A percentile compares a stretch with the other conserved stretches of the same genome.
Conservation (phyloP, 2,329 filamentous ascomycete species). For the Aspergillus spinulosporus region DNA sequence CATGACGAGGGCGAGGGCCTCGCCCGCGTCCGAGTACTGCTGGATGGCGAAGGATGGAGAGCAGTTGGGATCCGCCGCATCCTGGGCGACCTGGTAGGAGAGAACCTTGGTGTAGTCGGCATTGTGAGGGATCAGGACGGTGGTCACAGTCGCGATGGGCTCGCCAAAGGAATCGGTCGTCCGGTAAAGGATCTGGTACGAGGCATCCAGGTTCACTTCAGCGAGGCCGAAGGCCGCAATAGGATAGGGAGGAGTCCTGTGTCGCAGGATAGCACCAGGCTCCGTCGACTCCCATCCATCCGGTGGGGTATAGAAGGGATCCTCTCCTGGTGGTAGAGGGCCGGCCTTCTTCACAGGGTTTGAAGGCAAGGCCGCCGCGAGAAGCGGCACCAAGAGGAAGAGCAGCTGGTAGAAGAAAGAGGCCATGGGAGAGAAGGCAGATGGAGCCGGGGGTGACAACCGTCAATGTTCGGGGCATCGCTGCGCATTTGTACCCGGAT, state of each 20-base stretch:
- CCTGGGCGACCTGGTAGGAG: conserved; percentile 45
- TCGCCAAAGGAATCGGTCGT: conserved; percentile 40
- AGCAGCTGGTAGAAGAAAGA: conserved; percentile 8
- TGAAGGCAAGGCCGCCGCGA: conserved; percentile 10
- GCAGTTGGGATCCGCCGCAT: conserved; percentile 29
- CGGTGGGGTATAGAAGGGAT: conserved; percentile 33
- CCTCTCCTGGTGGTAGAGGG: conserved; percentile 24
- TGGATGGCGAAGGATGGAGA: conserved; percentile 31
- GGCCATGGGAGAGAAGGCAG: conserved; percentile 2
- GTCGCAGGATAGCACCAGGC: conserved; percentile 31
- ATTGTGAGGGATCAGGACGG: conserved; percentile 41
- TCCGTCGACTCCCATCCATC: conserved; percentile 26
- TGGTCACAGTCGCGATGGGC: conserved; percentile 42
- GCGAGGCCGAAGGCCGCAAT: conserved; percentile 26
- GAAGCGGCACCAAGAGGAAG: conserved; percentile 5
- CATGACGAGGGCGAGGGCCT: conserved; percentile 33
- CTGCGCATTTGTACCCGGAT: neutral
- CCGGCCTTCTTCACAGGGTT: neutral
- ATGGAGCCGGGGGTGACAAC: neutral
- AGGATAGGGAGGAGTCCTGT: conserved; percentile 25
- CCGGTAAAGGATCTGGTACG: conserved; percentile 44
- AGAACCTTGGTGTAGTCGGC: conserved; percentile 33
- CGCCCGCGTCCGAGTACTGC: conserved; percentile 36
- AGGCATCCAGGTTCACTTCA: conserved; percentile 24
- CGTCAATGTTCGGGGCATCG: neutral